phyloP scores from a whole-genome alignment of 306 rosid species.

The Abrus precatorius region DNA sequence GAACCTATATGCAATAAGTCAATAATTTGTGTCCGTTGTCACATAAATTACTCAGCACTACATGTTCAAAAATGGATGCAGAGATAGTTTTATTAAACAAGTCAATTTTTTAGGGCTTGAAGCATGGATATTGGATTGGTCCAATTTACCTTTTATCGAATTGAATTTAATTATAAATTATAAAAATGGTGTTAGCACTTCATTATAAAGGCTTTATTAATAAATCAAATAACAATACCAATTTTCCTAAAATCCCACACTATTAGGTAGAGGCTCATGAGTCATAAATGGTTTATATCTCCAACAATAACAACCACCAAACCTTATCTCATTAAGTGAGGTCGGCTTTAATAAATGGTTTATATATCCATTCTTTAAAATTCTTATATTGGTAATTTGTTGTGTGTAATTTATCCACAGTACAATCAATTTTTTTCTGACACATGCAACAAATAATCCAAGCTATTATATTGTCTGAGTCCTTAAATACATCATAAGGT shows the following conservation, averaged over 20 bases:
- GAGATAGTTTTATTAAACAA: slow-evolving; percentile 1
- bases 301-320: too few species aligned
- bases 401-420: background rate
- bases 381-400: background rate
- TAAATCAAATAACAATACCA: slow-evolving; percentile 7
- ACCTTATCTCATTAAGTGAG: too few species aligned
- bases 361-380: background rate
- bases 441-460: background rate
- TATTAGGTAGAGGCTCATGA: background rate
- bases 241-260: background rate
- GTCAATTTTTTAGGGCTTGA: slow-evolving; percentile 6
- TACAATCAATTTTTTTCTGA: background rate
- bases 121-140: slow-evolving; percentile 11
- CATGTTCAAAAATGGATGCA: background rate
- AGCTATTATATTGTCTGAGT: background rate
- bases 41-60: too few species aligned
- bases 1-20: slow-evolving; percentile 33
- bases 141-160: slow-evolving; percentile 21
- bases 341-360: background rate
- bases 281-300: background rate
- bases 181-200: background rate
- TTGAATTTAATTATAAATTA: background rate
- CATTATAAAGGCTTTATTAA: background rate
- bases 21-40: background rate
- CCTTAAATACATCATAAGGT: background rate